phyloP scores from a whole-genome alignment of 164 flowering plant species.

The Umbilicus rupestris region DNA sequence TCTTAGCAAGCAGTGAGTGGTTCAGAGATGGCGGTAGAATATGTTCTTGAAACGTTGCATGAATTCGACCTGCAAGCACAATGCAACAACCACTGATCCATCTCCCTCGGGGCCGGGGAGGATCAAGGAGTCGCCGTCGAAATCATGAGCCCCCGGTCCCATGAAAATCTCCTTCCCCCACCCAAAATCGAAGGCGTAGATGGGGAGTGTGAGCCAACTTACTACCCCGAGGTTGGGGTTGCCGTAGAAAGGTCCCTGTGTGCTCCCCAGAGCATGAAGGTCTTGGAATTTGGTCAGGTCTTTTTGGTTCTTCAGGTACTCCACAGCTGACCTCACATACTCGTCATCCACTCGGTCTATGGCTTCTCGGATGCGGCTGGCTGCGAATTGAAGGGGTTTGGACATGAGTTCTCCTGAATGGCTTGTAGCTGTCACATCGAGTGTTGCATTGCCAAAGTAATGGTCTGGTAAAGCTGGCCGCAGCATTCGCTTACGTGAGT shows the following conservation, averaged over 20 bases:
- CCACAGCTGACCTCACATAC: conserved; percentile 22
- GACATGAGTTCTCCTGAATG: conserved; percentile 22
- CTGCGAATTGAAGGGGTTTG: conserved; percentile 20
- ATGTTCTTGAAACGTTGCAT: conserved; percentile 29
- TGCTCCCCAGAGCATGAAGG: conserved; percentile 13
- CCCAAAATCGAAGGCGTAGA: conserved; percentile 33
- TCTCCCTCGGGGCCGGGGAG: conserved; percentile 22
- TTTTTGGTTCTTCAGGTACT: conserved; percentile 17
- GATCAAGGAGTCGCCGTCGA: conserved; percentile 25
- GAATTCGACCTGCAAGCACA: conserved; percentile 26
- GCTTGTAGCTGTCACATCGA: conserved; percentile 21
- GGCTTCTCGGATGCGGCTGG: conserved; percentile 26
- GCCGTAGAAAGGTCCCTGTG: conserved; percentile 19
- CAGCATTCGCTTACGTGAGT: conserved; percentile 25
- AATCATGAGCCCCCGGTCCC: conserved; percentile 25
- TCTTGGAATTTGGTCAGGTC: conserved; percentile 22
- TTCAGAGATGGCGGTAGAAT: too few species aligned
- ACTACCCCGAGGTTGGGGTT: conserved; percentile 26
- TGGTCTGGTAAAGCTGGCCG: conserved; percentile 27
- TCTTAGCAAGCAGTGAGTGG: too few species aligned
- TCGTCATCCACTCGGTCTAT: conserved; percentile 22
- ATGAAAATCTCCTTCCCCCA: conserved; percentile 34
- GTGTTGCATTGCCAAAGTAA: conserved; percentile 33
- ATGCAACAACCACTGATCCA: conserved; percentile 24
- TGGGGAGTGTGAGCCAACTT: conserved; percentile 31